Conservation (phyloP, 2,329 filamentous ascomycete genomes). For the Cercospora nicotianae region DNA sequence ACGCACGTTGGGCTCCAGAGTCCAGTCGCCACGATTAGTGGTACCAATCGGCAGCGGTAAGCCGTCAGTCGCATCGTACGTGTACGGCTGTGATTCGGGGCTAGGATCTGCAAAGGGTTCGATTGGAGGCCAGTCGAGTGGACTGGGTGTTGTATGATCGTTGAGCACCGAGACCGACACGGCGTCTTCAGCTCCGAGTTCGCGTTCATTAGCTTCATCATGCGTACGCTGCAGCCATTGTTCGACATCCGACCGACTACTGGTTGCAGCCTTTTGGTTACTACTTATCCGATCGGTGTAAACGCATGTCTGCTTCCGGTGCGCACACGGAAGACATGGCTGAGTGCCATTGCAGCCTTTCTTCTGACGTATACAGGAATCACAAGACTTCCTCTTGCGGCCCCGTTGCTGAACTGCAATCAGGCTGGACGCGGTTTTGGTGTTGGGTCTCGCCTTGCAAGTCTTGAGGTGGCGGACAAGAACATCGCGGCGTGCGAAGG, state of each 20-base stretch:
- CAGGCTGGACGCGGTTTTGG: neutral
- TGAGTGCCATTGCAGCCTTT: constrained; percentile 13
- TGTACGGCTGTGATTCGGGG: neutral
- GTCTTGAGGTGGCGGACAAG: constrained; percentile 1
- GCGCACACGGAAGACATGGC: constrained; percentile 4
- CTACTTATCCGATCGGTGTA: neutral
- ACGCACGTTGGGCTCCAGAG: neutral
- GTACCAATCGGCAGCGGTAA: neutral
- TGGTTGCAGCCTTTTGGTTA: neutral
- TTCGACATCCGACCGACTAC: neutral
- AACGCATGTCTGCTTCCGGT: constrained; percentile 10
- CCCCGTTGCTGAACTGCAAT: constrained; percentile 3
- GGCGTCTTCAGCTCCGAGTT: neutral
- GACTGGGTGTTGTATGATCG: neutral
- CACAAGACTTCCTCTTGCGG: constrained; percentile 6
- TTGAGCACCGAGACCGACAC: neutral
- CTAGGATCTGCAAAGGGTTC: neutral
- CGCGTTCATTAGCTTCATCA: neutral
- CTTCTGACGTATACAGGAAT: constrained; percentile 9
- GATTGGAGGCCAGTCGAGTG: neutral
- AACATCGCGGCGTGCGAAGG: constrained; percentile 4
- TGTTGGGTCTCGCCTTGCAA: neutral
- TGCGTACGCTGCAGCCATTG: neutral
- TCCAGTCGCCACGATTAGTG: neutral
- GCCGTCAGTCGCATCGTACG: neutral